These are phyloP conservation scores for Penicillium crustosum DNA, from an alignment of 2,329 filamentous ascomycete genomes.

Conservation along the genomic window DNA sequence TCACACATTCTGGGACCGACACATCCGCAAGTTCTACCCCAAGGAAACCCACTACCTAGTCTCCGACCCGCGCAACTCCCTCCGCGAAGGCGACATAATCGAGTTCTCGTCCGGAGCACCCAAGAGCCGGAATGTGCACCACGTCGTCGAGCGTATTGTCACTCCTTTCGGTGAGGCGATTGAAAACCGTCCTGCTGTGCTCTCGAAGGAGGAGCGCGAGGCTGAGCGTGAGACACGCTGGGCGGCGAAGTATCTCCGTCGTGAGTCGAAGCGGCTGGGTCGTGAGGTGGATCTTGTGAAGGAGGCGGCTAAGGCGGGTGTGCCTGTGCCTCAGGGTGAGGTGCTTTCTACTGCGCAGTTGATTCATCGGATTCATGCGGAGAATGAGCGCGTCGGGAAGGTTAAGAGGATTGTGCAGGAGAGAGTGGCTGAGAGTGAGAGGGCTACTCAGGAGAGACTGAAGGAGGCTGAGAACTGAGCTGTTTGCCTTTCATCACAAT, in stretches of 20 bases:
- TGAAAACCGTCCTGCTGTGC: slow-evolving; percentile 38
- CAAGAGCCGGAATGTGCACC: slow-evolving; percentile 39
- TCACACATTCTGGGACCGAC: slow-evolving; percentile 37
- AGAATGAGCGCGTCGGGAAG: slow-evolving; percentile 24
- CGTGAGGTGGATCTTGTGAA: slow-evolving; percentile 17
- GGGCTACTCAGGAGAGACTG: background rate
- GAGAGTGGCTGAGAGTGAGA: slow-evolving; percentile 16
- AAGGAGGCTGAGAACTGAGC: background rate
- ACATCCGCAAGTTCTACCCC: slow-evolving; percentile 41
- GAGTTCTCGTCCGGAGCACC: slow-evolving; percentile 45
- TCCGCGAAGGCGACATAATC: slow-evolving; percentile 47
- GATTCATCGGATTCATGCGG: slow-evolving; percentile 27
- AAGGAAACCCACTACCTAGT: slow-evolving; percentile 37
- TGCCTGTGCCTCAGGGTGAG: slow-evolving; percentile 6
- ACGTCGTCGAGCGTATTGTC: slow-evolving; percentile 46
- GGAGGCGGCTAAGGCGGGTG: slow-evolving; percentile 28
- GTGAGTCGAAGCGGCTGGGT: slow-evolving; percentile 29
- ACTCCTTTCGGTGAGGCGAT: slow-evolving; percentile 41
- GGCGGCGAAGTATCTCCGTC: slow-evolving; percentile 33
- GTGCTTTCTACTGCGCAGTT: slow-evolving; percentile 23
- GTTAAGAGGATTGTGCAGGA: slow-evolving; percentile 29
- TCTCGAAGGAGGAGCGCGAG: slow-evolving; percentile 39
- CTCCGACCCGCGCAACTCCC: slow-evolving; percentile 42
- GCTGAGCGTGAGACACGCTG: slow-evolving; percentile 32
- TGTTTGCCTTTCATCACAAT: background rate